Evolutionary conservation across 2,329 filamentous ascomycete genomes (phyloP).

Genomic region (Neopestalotiopsis sp.): DNA sequence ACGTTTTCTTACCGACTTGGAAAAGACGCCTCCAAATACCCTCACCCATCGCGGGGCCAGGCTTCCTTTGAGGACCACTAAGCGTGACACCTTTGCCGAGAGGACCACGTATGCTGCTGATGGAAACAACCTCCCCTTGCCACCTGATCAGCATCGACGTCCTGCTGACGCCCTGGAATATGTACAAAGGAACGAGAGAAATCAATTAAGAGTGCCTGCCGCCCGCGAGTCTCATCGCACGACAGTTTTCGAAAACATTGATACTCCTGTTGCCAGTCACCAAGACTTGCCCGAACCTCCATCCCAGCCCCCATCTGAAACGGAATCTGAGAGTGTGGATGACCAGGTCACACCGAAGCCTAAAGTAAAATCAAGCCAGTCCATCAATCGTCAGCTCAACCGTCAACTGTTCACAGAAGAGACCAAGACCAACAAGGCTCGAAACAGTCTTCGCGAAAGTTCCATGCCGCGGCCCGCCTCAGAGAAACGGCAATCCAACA

Average conservation of each 20-base stretch:
- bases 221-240: constrained; percentile 31
- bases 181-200: constrained; percentile 24
- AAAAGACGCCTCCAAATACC: constrained; percentile 19
- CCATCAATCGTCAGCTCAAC: constrained; percentile 35
- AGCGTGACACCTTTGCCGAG: constrained; percentile 15
- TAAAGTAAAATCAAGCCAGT: constrained; percentile 29
- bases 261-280: constrained; percentile 34
- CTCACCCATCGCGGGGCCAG: constrained; percentile 17
- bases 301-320: constrained; percentile 22
- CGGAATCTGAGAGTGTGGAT: constrained; percentile 31
- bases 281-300: neutral
- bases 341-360: constrained; percentile 35
- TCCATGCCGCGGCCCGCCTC: constrained; percentile 31
- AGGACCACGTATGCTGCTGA: constrained; percentile 17
- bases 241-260: constrained; percentile 37
- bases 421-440: constrained; percentile 24
- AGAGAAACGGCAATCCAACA: constrained; percentile 28
- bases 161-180: constrained; percentile 30
- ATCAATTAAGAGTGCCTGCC: constrained; percentile 26
- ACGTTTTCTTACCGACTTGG: constrained; percentile 17
- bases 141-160: constrained; percentile 29
- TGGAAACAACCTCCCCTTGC: constrained; percentile 17
- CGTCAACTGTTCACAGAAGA: constrained; percentile 33
- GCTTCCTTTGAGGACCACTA: constrained; percentile 19
- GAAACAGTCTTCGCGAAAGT: constrained; percentile 21